Conservation (phyloP, 192 early-diverging fungal genomes). For the Entomortierella beljakovae region DNA sequence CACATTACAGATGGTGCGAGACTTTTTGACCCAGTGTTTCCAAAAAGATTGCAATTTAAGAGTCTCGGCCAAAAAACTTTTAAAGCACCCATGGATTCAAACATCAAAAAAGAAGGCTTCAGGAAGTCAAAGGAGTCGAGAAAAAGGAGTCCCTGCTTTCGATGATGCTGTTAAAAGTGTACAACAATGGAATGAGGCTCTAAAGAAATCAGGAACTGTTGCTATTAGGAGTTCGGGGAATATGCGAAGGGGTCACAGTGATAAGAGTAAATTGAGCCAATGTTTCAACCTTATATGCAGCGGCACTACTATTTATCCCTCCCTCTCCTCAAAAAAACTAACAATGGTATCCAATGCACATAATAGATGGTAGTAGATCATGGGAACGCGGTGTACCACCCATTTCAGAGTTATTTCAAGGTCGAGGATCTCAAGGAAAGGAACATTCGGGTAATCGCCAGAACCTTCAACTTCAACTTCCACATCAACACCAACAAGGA, state of each 20-base stretch:
- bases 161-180: constrained; percentile 54
- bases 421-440: constrained; percentile 14
- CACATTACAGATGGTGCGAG: constrained; percentile 62
- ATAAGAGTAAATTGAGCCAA: constrained; percentile 15
- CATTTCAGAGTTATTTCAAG: constrained; percentile 28
- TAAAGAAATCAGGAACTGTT: constrained; percentile 31
- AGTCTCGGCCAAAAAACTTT: constrained; percentile 73
- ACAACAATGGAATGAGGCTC: constrained; percentile 55
- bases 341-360: too few species aligned
- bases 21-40: constrained; percentile 86
- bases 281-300: background rate
- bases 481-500: constrained; percentile 8
- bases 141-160: constrained; percentile 44
- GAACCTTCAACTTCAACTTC: too few species aligned
- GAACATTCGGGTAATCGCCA: background rate
- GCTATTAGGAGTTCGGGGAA: constrained; percentile 28
- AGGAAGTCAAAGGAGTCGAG: constrained; percentile 35
- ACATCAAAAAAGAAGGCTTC: constrained; percentile 48
- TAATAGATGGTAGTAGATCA: constrained; percentile 3
- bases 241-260: constrained; percentile 12
- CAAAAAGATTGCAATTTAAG: constrained; percentile 79
- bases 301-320: too few species aligned
- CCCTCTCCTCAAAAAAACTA: too few species aligned
- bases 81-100: constrained; percentile 76
- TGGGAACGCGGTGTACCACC: constrained; percentile 20